phyloP scores from a whole-genome alignment of 106 monocot genomes.

The Agapanthus africanus region DNA sequence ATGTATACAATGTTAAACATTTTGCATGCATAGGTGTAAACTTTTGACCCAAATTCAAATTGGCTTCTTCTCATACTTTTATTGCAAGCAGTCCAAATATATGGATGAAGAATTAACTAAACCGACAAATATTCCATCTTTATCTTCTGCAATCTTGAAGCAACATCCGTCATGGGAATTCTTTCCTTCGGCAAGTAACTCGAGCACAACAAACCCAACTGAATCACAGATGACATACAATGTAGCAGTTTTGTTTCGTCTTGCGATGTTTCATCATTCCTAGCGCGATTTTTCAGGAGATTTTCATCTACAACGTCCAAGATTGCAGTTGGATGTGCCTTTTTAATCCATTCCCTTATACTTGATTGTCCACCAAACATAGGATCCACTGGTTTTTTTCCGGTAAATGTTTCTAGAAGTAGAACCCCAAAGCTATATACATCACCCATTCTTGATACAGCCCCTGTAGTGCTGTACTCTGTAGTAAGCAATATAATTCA shows the following conservation, averaged over 20 bases:
- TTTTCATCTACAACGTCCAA: conserved; percentile 4
- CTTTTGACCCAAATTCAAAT: too few species aligned
- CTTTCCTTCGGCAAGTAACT: not conserved
- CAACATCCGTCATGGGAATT: not conserved
- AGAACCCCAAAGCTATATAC: conserved; percentile 28
- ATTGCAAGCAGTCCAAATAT: too few species aligned
- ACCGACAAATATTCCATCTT: conserved; percentile 1
- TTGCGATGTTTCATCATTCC: not conserved
- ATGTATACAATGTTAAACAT: too few species aligned
- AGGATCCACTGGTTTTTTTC: conserved; percentile 17
- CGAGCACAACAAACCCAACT: conserved; percentile 2
- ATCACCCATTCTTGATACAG: conserved; percentile 13
- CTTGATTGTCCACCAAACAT: conserved; percentile 16
- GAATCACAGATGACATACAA: not conserved
- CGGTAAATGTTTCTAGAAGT: conserved; percentile 14
- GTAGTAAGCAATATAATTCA: too few species aligned
- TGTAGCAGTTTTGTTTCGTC: not conserved
- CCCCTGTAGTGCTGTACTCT: conserved; percentile 10
- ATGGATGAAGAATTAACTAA: too few species aligned
- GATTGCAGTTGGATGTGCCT: conserved; percentile 4
- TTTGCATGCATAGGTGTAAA: too few species aligned
- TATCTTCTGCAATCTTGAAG: not conserved
- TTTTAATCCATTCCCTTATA: conserved; percentile 17
- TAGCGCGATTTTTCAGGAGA: not conserved
- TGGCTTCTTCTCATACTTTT: too few species aligned